Evolutionary conservation across 2,329 filamentous ascomycete genomes (phyloP).

Genomic region (Aspergillus luchuensis): DNA sequence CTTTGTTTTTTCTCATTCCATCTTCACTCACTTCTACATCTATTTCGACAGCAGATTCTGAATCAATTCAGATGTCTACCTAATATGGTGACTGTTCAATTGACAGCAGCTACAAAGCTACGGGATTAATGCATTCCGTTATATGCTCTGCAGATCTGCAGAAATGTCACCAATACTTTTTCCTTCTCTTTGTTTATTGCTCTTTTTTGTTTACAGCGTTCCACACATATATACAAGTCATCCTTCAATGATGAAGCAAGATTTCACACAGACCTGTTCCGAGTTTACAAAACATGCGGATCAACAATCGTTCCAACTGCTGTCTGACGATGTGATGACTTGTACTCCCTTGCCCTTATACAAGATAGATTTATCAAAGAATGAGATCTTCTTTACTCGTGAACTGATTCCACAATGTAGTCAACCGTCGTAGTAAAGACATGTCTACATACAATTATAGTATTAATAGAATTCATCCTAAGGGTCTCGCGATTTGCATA

Average conservation of each 20-base stretch:
- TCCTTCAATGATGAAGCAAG: slow-evolving; percentile 55
- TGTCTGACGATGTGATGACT: slow-evolving; percentile 46
- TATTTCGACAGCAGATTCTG: too few species aligned
- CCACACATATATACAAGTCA: slow-evolving; percentile 2
- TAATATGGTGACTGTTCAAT: not conserved
- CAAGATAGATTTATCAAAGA: not conserved
- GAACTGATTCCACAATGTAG: too few species aligned
- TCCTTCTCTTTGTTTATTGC: not conserved
- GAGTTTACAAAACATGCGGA: slow-evolving; percentile 59
- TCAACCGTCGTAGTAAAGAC: too few species aligned
- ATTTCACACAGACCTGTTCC: slow-evolving; percentile 66
- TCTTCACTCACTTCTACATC: not conserved
- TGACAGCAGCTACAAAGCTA: not conserved
- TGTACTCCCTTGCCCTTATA: slow-evolving; percentile 15
- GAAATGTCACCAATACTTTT: not conserved
- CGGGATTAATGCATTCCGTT: too few species aligned
- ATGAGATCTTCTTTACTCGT: not conserved
- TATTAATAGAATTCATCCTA: too few species aligned
- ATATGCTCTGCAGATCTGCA: too few species aligned
- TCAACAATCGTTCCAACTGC: slow-evolving; percentile 49
- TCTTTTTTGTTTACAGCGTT: not conserved
- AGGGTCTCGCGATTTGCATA: too few species aligned
- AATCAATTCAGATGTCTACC: too few species aligned
- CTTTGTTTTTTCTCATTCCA: not conserved
- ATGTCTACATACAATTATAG: too few species aligned